Evolutionary conservation across 345 rosid genomes (phyloP).

Genomic region (Corchorus capsularis): DNA sequence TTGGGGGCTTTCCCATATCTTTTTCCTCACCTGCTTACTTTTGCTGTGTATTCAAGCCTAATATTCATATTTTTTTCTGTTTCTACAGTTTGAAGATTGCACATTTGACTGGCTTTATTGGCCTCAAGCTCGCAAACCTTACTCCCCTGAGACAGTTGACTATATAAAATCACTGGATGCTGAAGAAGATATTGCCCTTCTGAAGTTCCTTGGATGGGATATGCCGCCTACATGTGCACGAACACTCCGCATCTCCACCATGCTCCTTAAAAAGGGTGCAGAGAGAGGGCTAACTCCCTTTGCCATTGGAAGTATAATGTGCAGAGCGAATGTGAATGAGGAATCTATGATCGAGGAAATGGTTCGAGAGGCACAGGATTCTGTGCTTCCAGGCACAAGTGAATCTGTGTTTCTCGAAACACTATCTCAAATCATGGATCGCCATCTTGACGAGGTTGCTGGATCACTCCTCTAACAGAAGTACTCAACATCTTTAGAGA

Average conservation of each 20-base stretch:
- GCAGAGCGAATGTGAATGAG: conserved; percentile 61
- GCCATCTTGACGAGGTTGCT: conserved; percentile 35
- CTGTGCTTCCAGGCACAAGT: conserved; percentile 48
- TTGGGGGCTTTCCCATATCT: background rate
- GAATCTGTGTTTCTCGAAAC: conserved; percentile 52
- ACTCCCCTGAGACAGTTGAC: conserved; percentile 50
- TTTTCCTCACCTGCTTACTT: background rate
- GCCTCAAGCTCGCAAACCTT: conserved; percentile 79
- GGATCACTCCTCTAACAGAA: background rate
- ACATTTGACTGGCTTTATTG: conserved; percentile 94
- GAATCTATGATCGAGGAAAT: conserved; percentile 63
- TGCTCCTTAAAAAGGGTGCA: conserved; percentile 86
- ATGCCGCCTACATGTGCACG: conserved; percentile 52
- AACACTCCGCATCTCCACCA: conserved; percentile 67
- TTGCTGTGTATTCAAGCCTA: background rate
- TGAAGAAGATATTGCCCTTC: conserved; percentile 62
- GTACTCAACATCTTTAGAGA: background rate
- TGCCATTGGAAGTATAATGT: conserved; percentile 75
- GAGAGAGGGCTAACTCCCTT: conserved; percentile 75
- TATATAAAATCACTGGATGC: conserved; percentile 70
- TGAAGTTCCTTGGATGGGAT: conserved; percentile 80
- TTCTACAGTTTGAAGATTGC: conserved; percentile 84
- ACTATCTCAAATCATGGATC: conserved; percentile 50
- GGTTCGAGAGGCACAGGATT: conserved; percentile 46
- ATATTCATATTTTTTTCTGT: background rate